Percentiles rank a stretch among this genome's conserved stretches.
Evolutionary conservation across 352 stramenopile genomes (phyloP).

Genomic region (Thalassiosira hispida): DNA sequence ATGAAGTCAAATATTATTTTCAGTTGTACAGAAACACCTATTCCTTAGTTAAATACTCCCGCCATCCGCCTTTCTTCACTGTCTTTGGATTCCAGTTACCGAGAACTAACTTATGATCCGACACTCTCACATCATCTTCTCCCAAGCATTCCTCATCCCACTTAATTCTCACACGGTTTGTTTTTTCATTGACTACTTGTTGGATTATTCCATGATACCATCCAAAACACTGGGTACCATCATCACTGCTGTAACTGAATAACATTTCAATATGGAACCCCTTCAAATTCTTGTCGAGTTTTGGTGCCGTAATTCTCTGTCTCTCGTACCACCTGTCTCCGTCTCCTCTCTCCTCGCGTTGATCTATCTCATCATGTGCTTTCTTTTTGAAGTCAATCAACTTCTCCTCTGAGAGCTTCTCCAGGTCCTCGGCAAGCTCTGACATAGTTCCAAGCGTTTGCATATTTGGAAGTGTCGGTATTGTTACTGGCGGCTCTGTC

Average conservation of each 20-base stretch:
- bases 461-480: constrained; percentile 3
- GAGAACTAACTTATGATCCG: constrained; percentile 11
- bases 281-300: constrained; percentile 1
- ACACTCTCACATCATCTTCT: constrained; percentile 12
- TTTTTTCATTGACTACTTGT: constrained; percentile 29
- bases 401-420: background rate
- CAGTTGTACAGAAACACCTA: no score
- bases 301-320: constrained; percentile 12
- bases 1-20: no score
- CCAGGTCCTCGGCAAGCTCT: background rate
- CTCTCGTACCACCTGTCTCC: constrained; percentile 11
- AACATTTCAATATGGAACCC: constrained; percentile 40
- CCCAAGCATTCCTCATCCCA: constrained; percentile 29
- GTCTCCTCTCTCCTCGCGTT: constrained; percentile 8
- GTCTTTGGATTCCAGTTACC: constrained; percentile 21
- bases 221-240: constrained; percentile 4
- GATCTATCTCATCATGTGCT: constrained; percentile 15
- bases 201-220: constrained; percentile 31
- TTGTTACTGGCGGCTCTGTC: constrained; percentile 13
- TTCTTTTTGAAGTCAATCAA: background rate
- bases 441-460: constrained; percentile 16
- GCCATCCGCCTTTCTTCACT: constrained; percentile 9
- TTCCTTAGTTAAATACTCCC: constrained; percentile 10
- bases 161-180: constrained; percentile 24
- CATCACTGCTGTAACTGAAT: constrained; percentile 18